Percentiles rank a stretch among this genome's conserved stretches.
Evolutionary conservation across 371 early-diverging fungal species (phyloP).

Genomic region (Mucor racemosus): DNA sequence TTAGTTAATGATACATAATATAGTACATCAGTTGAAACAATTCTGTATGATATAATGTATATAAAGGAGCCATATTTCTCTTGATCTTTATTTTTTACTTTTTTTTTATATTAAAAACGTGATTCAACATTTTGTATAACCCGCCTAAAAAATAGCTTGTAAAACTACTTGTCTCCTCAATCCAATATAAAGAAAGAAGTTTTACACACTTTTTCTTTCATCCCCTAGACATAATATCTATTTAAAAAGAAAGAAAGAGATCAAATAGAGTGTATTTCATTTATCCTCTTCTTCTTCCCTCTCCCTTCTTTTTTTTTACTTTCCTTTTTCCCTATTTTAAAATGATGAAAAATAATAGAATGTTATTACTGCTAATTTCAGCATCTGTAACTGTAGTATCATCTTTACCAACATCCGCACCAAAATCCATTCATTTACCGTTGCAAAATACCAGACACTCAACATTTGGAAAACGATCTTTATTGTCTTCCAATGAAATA

Average conservation of each 20-base stretch:
- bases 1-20: neutral
- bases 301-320: neutral
- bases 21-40: neutral
- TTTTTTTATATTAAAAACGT: neutral
- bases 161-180: neutral
- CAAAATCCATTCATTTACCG: conserved; percentile 17
- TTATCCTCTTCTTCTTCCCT: neutral
- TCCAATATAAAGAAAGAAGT: conserved; percentile 4
- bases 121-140: neutral
- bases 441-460: neutral
- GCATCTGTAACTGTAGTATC: neutral
- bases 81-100: neutral
- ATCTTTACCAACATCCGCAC: conserved; percentile 9
- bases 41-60: neutral
- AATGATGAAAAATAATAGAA: neutral
- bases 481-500: neutral
- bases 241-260: neutral
- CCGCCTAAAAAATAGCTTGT: conserved; percentile 5
- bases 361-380: neutral
- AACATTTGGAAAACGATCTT: conserved; percentile 4
- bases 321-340: neutral
- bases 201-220: neutral
- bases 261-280: neutral
- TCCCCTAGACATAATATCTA: neutral
- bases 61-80: conserved; percentile 1